Evolutionary conservation across 345 rosid species (phyloP), one percentile per base, ranked within the genome.

Genomic region (Hypericum perforatum): DNA sequence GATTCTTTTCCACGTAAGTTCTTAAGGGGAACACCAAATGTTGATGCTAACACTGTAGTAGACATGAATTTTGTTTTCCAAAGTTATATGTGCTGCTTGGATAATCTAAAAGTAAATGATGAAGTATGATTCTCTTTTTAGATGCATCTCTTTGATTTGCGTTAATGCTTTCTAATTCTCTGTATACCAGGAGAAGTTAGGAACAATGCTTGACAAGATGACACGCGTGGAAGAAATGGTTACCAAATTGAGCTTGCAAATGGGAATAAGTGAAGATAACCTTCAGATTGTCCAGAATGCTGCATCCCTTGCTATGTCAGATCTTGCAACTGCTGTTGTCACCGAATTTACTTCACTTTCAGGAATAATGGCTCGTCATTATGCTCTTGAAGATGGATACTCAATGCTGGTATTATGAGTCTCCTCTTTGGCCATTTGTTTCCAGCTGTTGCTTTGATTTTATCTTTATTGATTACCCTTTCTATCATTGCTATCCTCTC

Each of bases 331-430:
- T 58, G 70, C 96, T 48, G 89, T 91, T 39, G 98, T 91, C 55
- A 87, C 82, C 43, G 96, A 91, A 71, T 91, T 91, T 70, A 82
- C 98, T 58, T 57, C 95, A 38, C 86, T 91, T 36, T 79, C 98
- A 9, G 98, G 98, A 66, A 77, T 79, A 70, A 91, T 91, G 98
- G 98, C 82, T 44, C 81, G 92, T 53, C 96, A 91, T 78, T 87
- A 87, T 75, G 98, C 98, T 63, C 87, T 85, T 43, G 69, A 89
- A 75, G 96, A 85, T 70, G 96, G 96, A 69, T 85, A 78, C 66
- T 76, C 88, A 62, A 78, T 75, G 64, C 79, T 86, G 96, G 98
- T 91, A 64, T 49, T 56, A 22, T 73, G 45, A 45, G 58, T 59
- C 14, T 43, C 45, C 57, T 53, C 37, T 7, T 47, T n/a, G 56